phyloP scores from a whole-genome alignment of 1,284 basidiomycete species.

The Heterobasidion annosum region DNA sequence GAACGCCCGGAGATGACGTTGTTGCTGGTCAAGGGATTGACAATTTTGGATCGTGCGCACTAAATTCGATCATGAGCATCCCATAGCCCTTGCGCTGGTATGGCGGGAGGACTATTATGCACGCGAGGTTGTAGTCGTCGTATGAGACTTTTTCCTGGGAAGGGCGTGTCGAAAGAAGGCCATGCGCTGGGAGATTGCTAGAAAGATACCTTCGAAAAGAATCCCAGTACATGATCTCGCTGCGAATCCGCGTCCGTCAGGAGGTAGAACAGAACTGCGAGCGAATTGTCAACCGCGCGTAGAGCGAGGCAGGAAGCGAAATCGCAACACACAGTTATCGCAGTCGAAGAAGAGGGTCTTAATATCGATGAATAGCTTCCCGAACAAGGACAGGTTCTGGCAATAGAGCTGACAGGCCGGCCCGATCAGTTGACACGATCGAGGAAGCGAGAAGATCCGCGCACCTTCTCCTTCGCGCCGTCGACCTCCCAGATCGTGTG shows the following conservation, averaged over 20 bases:
- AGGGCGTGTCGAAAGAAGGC: too few relatives aligned
- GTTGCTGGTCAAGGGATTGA: not conserved
- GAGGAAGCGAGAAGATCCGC: conserved; percentile 11
- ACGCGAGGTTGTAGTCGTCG: conserved; percentile 96
- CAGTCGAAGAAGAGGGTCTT: conserved; percentile 96
- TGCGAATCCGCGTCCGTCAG: conserved; percentile 80
- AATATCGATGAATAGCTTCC: conserved; percentile 98
- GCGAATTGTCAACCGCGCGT: not conserved
- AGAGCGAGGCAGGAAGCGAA: not conserved
- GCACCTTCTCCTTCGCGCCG: conserved; percentile 75
- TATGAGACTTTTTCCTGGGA: conserved; percentile 90
- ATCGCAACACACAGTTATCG: conserved; percentile 56
- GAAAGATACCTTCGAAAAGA: conserved; percentile 81
- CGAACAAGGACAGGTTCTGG: conserved; percentile 92
- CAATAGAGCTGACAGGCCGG: conserved; percentile 69
- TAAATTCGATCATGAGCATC: conserved; percentile 97
- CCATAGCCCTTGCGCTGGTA: conserved; percentile 89
- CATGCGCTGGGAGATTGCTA: not conserved
- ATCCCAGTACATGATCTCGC: conserved; percentile 78
- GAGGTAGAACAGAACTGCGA: conserved; percentile 86
- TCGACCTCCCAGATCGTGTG: conserved; percentile 96
- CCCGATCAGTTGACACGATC: conserved; percentile 1
- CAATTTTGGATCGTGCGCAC: conserved; percentile 34
- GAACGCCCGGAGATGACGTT: not conserved
- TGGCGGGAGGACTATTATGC: conserved; percentile 93